Evolutionary conservation across 2,329 filamentous ascomycete genomes (phyloP).

Genomic region (Aureobasidium sp.): DNA sequence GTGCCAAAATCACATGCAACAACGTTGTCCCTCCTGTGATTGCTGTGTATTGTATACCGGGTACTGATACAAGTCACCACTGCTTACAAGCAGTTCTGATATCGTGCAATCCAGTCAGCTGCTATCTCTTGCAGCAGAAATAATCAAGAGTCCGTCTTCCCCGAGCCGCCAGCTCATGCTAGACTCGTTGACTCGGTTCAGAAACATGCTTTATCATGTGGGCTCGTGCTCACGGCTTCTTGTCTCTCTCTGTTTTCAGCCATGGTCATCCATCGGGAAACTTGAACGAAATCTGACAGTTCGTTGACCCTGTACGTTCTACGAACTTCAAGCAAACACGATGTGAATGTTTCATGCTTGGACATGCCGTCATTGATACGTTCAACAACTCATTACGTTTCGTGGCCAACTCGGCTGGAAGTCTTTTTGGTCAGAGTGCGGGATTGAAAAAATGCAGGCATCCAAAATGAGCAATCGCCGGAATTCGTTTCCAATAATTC

Average conservation of each 20-base stretch:
- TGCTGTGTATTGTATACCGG: not conserved
- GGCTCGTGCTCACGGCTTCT: conserved; percentile 9
- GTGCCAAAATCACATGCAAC: conserved; percentile 14
- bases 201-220: conserved; percentile 12
- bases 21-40: conserved; percentile 4
- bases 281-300: not conserved
- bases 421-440: not conserved
- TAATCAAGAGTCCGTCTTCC: not conserved
- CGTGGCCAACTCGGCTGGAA: not conserved
- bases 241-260: not conserved
- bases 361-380: not conserved
- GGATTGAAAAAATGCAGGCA: not conserved
- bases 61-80: not conserved
- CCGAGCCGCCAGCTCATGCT: not conserved
- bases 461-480: not conserved
- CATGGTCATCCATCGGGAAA: not conserved
- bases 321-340: not conserved
- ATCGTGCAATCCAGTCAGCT: conserved; percentile 5
- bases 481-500: not conserved
- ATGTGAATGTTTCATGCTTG: conserved; percentile 5
- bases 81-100: not conserved
- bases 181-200: not conserved
- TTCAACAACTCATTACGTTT: not conserved
- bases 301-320: not conserved
- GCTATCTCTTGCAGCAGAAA: not conserved